Percentiles rank a stretch among this genome's conserved stretches.
Conservation (phyloP, 2,329 filamentous ascomycete species). For the Diaporthe vexans region DNA sequence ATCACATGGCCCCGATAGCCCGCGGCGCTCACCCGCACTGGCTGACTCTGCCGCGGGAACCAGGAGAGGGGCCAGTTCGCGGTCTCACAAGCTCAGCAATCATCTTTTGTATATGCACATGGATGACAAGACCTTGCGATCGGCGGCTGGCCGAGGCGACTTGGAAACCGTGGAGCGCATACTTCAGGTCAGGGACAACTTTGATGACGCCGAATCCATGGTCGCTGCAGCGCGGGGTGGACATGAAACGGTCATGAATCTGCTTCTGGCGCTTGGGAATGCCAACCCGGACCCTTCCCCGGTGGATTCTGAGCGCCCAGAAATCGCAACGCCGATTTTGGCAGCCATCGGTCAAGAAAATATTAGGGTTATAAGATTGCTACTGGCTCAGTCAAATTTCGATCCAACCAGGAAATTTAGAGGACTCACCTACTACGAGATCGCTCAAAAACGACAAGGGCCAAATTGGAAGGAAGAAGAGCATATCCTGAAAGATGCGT, state of each 20-base stretch:
- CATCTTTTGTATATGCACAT: constrained; percentile 74
- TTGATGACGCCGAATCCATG: constrained; percentile 85
- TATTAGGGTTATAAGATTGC: constrained; percentile 84
- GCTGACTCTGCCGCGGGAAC: constrained; percentile 50
- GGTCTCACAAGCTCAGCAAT: constrained; percentile 75
- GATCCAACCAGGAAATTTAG: constrained; percentile 84
- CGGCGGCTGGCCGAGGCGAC: constrained; percentile 73
- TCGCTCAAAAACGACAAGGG: constrained; percentile 85
- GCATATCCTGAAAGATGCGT: constrained; percentile 82
- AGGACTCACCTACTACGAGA: constrained; percentile 87
- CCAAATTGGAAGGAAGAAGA: constrained; percentile 93
- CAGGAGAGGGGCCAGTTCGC: constrained; percentile 67
- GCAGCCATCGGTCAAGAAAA: constrained; percentile 93
- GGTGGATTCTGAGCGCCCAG: constrained; percentile 64
- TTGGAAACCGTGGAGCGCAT: constrained; percentile 73
- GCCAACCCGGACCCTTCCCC: constrained; percentile 78
- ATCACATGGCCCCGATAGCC: constrained; percentile 70
- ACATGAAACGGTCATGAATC: constrained; percentile 87
- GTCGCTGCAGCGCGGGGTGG: constrained; percentile 93
- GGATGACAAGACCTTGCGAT: constrained; percentile 72
- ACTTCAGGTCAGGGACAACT: constrained; percentile 71
- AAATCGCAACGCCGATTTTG: constrained; percentile 91
- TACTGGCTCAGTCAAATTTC: constrained; percentile 83
- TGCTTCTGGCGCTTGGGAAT: constrained; percentile 78
- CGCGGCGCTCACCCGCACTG: constrained; percentile 67